Evolutionary conservation across 169 alveolate species (phyloP).

Genomic region (Plasmodium knowlesi): DNA sequence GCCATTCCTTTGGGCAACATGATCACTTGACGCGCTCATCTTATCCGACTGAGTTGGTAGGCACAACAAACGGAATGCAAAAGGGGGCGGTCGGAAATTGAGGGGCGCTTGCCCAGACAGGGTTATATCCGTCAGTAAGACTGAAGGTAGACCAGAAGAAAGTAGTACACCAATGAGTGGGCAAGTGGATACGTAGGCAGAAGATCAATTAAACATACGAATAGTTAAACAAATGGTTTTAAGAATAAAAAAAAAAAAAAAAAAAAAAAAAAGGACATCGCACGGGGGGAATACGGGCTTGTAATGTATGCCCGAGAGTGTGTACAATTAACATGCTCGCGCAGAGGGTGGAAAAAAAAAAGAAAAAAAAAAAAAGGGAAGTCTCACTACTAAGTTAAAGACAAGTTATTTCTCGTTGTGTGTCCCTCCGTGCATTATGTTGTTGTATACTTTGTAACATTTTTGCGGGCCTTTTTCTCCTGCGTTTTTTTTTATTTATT

Average conservation of each 20-base stretch:
- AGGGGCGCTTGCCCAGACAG: background rate
- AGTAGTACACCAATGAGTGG: background rate
- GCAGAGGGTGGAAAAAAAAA: background rate
- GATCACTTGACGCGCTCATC: background rate
- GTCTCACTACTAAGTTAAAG: background rate
- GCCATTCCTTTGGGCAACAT: background rate
- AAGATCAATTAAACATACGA: background rate
- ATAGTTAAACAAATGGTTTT: background rate
- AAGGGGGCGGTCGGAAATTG: background rate
- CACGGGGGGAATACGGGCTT: constrained; percentile 6
- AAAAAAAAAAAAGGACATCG: background rate
- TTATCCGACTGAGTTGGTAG: background rate
- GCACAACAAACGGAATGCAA: background rate
- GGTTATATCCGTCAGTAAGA: background rate
- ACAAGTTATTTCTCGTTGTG: background rate
- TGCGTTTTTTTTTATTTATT: background rate
- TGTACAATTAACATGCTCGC: background rate
- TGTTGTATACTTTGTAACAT: background rate
- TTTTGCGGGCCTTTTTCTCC: background rate
- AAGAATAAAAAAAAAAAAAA: background rate
- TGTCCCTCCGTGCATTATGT: background rate
- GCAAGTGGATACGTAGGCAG: background rate
- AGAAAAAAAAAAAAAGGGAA: background rate
- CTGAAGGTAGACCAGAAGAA: too few relatives aligned
- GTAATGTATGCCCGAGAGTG: background rate